Base-by-base conservation (phyloP, 176 grass and related monocot species). In the Oryza punctata region DNA sequence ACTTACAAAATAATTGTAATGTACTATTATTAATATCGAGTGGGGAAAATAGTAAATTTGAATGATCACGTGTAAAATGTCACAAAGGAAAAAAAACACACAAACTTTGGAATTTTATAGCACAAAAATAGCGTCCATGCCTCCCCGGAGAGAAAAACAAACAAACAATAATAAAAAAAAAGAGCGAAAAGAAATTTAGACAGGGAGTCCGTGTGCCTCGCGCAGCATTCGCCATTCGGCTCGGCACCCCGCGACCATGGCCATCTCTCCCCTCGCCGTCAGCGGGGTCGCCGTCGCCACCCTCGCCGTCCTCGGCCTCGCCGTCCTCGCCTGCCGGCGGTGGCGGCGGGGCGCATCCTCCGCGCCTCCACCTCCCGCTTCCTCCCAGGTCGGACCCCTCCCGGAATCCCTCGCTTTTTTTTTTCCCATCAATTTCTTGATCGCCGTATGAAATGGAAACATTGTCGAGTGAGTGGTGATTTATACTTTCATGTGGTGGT, bases 251-350 rank as follows among this genome's bases (percentile, higher is more conserved):
- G 29, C 52, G 61, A 47, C 70, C 59, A 40, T 75, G 78, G 85
- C 63, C 33, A 81, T 75, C 67, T 65, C 78, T 67, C 71, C 85
- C 45, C 85, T 65, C 59, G 47, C 33, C 67, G 74, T 77, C 78
- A 23, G 46, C 45, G 78, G 63, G 37, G 66, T 76, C 66, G 81
- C 81, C 67, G 63, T 83, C 26, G 38, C 67, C 64, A 72, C 67
- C 23, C 79, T 81, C 67, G 67, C 79, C 79, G 74, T 84, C 81
- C 87, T 89, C 59, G 65, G 77, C 74, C 50, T 88, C 30, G 68
- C 81, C 86, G 30, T 83, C 30, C 67, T 65, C 73, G 74, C 74
- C 80, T 88, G 86, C 86, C 74, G 80, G 3, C 80, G 80, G 0
- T 73, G 75, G 74, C 29, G 86, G 32, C 49, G 67, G 21, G 78